Evolutionary conservation across 139 green algal genomes (phyloP).

Genomic region (Auxenochlorella pyrenoidosa): DNA sequence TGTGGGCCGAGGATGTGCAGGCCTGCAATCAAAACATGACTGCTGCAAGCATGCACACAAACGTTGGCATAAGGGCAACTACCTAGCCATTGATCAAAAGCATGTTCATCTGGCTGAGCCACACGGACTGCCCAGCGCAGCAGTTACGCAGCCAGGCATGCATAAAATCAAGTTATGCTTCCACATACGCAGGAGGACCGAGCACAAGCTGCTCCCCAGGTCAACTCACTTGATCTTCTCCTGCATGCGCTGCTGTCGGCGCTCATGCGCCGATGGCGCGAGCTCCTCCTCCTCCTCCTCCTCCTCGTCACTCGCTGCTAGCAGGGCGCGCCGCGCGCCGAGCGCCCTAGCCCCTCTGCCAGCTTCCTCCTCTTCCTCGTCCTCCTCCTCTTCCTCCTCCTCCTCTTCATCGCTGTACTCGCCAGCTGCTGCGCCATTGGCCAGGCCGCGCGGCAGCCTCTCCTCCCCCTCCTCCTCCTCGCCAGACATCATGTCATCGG

Average conservation of each 20-base stretch:
- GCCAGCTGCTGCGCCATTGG: slow-evolving; percentile 1
- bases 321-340: not conserved
- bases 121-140: too few species aligned
- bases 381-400: slow-evolving; percentile 16
- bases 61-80: too few species aligned
- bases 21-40: too few species aligned
- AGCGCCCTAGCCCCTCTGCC: not conserved
- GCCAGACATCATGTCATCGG: slow-evolving; percentile 21
- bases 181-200: not conserved
- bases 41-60: too few species aligned
- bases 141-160: too few species aligned
- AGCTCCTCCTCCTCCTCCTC: slow-evolving; percentile 38
- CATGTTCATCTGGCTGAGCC: too few species aligned
- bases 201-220: not conserved
- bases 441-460: not conserved
- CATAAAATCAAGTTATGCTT: too few species aligned
- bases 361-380: slow-evolving; percentile 10
- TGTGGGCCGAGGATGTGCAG: too few species aligned
- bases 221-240: slow-evolving; percentile 52
- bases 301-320: not conserved
- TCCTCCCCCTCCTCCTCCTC: slow-evolving; percentile 35
- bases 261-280: slow-evolving; percentile 72
- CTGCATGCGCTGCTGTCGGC: slow-evolving; percentile 60
- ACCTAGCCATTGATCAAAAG: too few species aligned
- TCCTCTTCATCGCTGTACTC: not conserved